Base-by-base conservation (phyloP, 2,329 filamentous ascomycete species). In the Didymosphaeria variabile region DNA sequence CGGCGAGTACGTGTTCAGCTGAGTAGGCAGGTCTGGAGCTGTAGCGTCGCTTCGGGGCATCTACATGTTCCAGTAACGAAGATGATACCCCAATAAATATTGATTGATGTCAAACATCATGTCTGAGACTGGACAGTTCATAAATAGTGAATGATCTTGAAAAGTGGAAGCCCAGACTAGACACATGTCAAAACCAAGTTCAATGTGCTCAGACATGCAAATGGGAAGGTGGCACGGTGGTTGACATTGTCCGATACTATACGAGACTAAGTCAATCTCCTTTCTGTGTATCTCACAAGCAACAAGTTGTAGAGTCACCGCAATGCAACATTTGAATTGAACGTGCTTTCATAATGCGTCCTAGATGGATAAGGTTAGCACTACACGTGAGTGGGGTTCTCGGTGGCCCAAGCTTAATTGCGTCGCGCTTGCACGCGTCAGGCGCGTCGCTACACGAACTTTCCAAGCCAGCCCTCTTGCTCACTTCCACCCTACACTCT, bases 391-490 rank as follows among this genome's bases (percentile, higher is more conserved):
- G 32, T 57, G 57, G 57, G 49, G 54, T 32, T 47, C 38, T 49
- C 5, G n/a, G 7, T 49, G 42, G 50, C 19, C 42, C 40, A 42
- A 53, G 46, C 55, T 62, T 65, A 61, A 63, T 62, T 57, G 63
- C 55, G 56, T 68, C 53, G 53, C 53, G 52, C 52, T 45, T 44
- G 53, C 32, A 47, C 42, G 53, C 53, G 53, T 26, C 42, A 9
- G 32, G 42, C 53, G 42, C 40, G 53, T 55, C 53, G 40, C 53
- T 55, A 55, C 53, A 46, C 53, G 45, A 44, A 55, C 58, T 52
- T 60, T 66, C 56, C 68, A 63, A 58, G 63, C 4, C 26, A 4
- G 62, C 67, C 64, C 61, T 58, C 42, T 60, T 58, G 58, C 45
- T 53, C 49, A 23, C 47, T 31, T 51, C 47, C 36, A 53, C 23